These are phyloP conservation scores for Aspergillus fructus DNA, from an alignment of 2,329 filamentous ascomycete species.

Conservation along the genomic window DNA sequence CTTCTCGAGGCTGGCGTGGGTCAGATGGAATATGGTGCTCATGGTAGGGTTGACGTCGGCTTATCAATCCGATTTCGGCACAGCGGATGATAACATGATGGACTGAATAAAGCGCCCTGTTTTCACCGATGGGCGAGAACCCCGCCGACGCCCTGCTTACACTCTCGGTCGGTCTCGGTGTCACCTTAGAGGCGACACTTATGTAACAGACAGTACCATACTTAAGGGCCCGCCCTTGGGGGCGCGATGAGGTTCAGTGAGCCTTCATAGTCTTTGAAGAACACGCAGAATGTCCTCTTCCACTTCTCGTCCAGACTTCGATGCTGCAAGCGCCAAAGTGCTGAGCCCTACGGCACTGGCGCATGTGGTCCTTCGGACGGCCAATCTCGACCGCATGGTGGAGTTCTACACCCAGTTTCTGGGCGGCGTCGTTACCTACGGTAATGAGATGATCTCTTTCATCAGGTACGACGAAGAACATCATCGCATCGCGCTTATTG, in stretches of 20 bases:
- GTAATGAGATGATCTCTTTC: slow-evolving; percentile 28
- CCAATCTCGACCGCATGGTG: background rate
- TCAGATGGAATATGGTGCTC: too few relatives aligned
- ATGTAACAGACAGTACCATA: too few relatives aligned
- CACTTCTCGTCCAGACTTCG: background rate
- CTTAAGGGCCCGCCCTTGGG: too few relatives aligned
- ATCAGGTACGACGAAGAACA: slow-evolving; percentile 50
- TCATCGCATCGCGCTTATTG: slow-evolving; percentile 41
- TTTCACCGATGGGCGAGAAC: background rate
- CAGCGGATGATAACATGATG: too few relatives aligned
- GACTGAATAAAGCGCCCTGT: background rate
- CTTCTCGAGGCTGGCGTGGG: too few relatives aligned
- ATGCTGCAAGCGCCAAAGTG: background rate
- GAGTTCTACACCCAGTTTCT: background rate
- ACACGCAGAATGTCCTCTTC: background rate
- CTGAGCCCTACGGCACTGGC: slow-evolving; percentile 11
- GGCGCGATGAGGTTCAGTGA: background rate
- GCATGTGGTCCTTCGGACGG: background rate
- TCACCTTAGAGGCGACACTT: too few relatives aligned
- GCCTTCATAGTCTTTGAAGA: too few relatives aligned
- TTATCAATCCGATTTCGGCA: too few relatives aligned
- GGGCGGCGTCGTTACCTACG: background rate
- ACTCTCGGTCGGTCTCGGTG: background rate
- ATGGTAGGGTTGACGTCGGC: too few relatives aligned
- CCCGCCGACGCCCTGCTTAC: background rate